phyloP scores from a whole-genome alignment of 177 flowering plant species.

The Vitis hybrid region DNA sequence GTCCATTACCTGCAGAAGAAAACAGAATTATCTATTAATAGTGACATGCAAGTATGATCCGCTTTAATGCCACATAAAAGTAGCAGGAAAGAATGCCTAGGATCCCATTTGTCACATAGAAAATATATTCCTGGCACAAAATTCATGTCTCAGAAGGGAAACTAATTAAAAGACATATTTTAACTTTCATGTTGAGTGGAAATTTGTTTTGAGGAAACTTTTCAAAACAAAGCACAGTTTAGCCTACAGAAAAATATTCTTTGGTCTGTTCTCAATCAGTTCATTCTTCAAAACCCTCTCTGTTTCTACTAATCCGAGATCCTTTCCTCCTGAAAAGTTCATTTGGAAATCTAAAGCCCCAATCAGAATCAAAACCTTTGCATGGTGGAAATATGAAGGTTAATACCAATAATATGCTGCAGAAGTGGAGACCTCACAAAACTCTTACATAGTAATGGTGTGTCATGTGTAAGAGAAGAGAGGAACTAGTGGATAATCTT shows the following conservation, averaged over 20 bases:
- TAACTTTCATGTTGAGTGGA: not conserved
- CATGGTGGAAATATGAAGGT: too few relatives aligned
- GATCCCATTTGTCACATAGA: not conserved
- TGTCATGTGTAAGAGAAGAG: too few relatives aligned
- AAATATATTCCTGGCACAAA: not conserved
- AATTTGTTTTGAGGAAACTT: too few relatives aligned
- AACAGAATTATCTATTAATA: slow-evolving; percentile 1
- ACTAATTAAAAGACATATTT: not conserved
- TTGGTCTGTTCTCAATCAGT: not conserved
- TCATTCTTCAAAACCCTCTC: not conserved
- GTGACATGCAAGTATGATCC: not conserved
- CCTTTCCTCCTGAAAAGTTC: not conserved
- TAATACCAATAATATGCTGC: too few relatives aligned
- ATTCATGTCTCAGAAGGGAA: not conserved
- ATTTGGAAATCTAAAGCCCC: not conserved
- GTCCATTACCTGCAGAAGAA: slow-evolving; percentile 75
- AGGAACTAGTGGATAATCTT: too few relatives aligned
- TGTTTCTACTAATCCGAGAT: not conserved
- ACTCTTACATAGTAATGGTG: too few relatives aligned
- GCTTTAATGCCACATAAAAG: not conserved
- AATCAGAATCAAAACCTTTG: too few relatives aligned
- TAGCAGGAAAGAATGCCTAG: not conserved
- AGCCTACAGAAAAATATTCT: not conserved
- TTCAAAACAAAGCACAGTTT: too few relatives aligned
- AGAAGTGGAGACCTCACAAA: too few relatives aligned